Evolutionary conservation across 2,329 filamentous ascomycete species (phyloP).

Genomic region (Colletotrichum euphorbiae): DNA sequence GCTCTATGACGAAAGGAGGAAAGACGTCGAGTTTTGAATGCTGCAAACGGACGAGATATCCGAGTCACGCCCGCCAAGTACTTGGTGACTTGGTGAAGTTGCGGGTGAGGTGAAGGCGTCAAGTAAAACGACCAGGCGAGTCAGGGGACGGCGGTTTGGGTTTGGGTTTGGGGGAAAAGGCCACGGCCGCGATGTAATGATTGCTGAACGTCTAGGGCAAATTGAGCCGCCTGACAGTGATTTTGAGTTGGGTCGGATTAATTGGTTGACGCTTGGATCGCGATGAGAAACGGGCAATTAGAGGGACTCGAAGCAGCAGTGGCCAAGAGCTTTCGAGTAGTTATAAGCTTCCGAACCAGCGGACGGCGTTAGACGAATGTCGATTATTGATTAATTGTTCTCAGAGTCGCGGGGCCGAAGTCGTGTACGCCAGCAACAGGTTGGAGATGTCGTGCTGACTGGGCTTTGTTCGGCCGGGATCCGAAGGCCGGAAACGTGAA

Average conservation of each 20-base stretch:
- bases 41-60: conserved; percentile 36
- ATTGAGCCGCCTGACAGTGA: conserved; percentile 20
- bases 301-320: background rate
- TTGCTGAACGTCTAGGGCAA: conserved; percentile 33
- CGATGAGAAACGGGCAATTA: background rate
- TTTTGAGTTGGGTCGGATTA: conserved; percentile 29
- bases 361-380: conserved; percentile 32
- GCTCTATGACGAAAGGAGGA: conserved; percentile 35
- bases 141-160: conserved; percentile 24
- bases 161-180: conserved; percentile 2
- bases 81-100: conserved; percentile 14
- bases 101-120: conserved; percentile 36
- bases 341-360: conserved; percentile 25
- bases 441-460: conserved; percentile 6
- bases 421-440: conserved; percentile 17
- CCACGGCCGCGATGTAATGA: conserved; percentile 20
- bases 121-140: conserved; percentile 37
- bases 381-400: conserved; percentile 32
- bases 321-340: background rate
- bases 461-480: conserved; percentile 35
- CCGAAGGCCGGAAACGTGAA: conserved; percentile 34
- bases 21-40: conserved; percentile 20
- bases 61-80: conserved; percentile 27
- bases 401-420: conserved; percentile 25
- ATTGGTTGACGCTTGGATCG: conserved; percentile 33